A percentile compares a stretch with the other conserved stretches of the same genome.
These are phyloP conservation scores for Heterobasidion irregulare DNA, from an alignment of 1,284 basidiomycete genomes.

Conservation along the genomic window DNA sequence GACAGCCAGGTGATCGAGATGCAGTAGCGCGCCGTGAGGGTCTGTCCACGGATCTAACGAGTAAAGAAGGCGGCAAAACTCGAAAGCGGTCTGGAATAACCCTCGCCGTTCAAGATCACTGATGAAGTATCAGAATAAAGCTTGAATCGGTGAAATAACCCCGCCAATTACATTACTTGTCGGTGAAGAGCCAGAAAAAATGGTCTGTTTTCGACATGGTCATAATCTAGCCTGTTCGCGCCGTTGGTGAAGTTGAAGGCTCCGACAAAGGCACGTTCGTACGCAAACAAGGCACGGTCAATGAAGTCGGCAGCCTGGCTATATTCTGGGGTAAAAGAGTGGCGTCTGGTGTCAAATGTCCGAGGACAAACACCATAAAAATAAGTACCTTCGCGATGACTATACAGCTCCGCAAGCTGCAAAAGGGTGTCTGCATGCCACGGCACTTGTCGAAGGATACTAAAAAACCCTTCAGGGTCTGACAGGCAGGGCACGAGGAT, in stretches of 20 bases:
- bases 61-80: constrained; percentile 78
- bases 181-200: constrained; percentile 79
- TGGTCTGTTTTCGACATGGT: constrained; percentile 76
- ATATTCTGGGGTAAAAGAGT: constrained; percentile 45
- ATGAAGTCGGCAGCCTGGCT: constrained; percentile 79
- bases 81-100: constrained; percentile 81
- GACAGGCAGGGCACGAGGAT: neutral
- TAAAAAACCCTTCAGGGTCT: constrained; percentile 67
- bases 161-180: constrained; percentile 54
- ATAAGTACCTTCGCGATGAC: constrained; percentile 70
- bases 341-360: neutral
- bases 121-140: constrained; percentile 2
- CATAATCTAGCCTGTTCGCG: constrained; percentile 78
- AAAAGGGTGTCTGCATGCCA: constrained; percentile 91
- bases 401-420: constrained; percentile 78
- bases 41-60: constrained; percentile 78
- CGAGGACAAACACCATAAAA: neutral
- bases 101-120: constrained; percentile 83
- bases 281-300: constrained; percentile 82
- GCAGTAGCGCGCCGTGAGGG: constrained; percentile 79
- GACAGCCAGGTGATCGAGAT: constrained; percentile 78
- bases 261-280: constrained; percentile 81
- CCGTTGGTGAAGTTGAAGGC: constrained; percentile 79
- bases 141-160: constrained; percentile 1
- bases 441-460: constrained; percentile 47